phyloP scores from a whole-genome alignment of 2,329 filamentous ascomycete genomes.

The Penicillium janthinellum region DNA sequence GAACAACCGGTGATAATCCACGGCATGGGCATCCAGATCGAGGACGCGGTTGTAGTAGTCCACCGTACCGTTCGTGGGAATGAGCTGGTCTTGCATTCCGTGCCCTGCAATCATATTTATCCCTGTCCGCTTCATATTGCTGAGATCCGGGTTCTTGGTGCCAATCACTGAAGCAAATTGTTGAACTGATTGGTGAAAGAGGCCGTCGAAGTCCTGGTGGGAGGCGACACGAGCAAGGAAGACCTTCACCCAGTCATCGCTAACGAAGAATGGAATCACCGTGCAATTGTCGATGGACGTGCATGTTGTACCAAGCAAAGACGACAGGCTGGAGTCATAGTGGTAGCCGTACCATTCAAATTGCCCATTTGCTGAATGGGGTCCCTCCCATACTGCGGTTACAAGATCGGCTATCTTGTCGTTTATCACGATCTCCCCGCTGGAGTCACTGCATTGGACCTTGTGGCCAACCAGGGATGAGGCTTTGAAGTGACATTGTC shows the following conservation, averaged over 20 bases:
- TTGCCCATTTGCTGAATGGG: too few species aligned
- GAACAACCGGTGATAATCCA: slow-evolving; percentile 56
- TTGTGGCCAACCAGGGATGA: too few species aligned
- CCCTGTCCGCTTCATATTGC: slow-evolving; percentile 6
- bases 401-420: too few species aligned
- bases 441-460: too few species aligned
- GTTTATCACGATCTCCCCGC: too few species aligned
- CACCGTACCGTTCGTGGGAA: slow-evolving; percentile 16
- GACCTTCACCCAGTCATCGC: slow-evolving; percentile 13
- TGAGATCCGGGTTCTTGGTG: slow-evolving; percentile 9
- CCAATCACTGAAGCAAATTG: slow-evolving; percentile 12
- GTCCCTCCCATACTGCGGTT: too few species aligned
- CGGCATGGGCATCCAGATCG: slow-evolving; percentile 31
- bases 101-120: slow-evolving; percentile 18
- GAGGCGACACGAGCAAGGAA: slow-evolving; percentile 8
- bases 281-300: neutral
- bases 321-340: too few species aligned
- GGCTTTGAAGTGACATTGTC: too few species aligned
- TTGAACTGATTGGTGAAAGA: slow-evolving; percentile 8
- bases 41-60: slow-evolving; percentile 13
- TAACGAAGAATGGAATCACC: slow-evolving; percentile 4
- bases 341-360: too few species aligned
- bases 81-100: slow-evolving; percentile 14
- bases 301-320: too few species aligned
- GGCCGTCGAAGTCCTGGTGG: slow-evolving; percentile 1